Percentiles rank a stretch among this genome's conserved stretches.
phyloP scores from a whole-genome alignment of 2,329 filamentous ascomycete genomes.

The Bertia moriformis region DNA sequence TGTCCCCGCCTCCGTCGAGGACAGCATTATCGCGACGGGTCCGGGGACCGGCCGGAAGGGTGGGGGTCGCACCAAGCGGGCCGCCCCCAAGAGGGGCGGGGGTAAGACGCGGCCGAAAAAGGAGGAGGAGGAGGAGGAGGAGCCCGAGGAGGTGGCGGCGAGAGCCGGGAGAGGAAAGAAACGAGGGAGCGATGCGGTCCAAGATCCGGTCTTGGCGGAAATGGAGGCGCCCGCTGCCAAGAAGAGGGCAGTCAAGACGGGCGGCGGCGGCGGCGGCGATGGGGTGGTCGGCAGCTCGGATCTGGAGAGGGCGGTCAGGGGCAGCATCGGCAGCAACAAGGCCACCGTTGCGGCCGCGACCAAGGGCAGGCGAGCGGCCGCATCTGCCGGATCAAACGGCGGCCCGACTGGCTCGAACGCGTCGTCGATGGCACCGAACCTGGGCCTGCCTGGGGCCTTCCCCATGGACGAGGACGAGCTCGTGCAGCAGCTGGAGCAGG shows the following conservation, averaged over 20 bases:
- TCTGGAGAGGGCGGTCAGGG: too few relatives aligned
- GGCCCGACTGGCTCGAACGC: constrained; percentile 29
- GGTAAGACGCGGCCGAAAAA: constrained; percentile 34
- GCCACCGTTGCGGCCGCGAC: constrained; percentile 10
- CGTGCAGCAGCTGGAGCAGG: constrained; percentile 49
- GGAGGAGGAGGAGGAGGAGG: constrained; percentile 33
- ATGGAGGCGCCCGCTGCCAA: constrained; percentile 38
- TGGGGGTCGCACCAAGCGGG: constrained; percentile 37
- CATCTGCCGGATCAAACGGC: constrained; percentile 27
- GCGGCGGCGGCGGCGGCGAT: too few relatives aligned
- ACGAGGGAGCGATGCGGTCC: constrained; percentile 43
- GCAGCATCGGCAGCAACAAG: too few relatives aligned
- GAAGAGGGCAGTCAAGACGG: constrained; percentile 38
- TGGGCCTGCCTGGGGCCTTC: constrained; percentile 17
- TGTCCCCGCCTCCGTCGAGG: constrained; percentile 33
- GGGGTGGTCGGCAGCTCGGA: too few relatives aligned
- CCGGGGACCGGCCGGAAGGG: constrained; percentile 38
- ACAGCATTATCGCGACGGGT: constrained; percentile 42
- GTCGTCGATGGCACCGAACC: constrained; percentile 30
- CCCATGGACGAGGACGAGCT: constrained; percentile 49
- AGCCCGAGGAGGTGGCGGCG: constrained; percentile 19
- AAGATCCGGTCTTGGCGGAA: constrained; percentile 26
- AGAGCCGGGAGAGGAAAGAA: constrained; percentile 35
- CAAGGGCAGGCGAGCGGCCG: constrained; percentile 10
- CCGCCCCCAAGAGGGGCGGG: constrained; percentile 27